Evolutionary conservation across 306 rosid species (phyloP), one percentile per base, ranked within the genome.

Genomic region (Gastrolobium bilobum): DNA sequence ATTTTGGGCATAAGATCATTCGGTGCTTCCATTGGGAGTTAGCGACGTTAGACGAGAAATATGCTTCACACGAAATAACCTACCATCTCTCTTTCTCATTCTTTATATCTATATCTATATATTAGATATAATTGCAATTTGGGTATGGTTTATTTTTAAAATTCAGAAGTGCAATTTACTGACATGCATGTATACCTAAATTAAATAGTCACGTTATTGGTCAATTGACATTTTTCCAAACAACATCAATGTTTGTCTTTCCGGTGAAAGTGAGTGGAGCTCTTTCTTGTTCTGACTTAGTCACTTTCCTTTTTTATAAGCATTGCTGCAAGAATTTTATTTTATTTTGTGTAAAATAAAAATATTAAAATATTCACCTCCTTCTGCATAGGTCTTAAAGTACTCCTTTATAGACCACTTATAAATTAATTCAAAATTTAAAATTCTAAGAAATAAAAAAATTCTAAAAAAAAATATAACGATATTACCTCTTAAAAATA

Each of bases 51-150:
- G 86, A 78, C 66, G 35, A 77, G 79, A 83, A 77, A 7, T 14
- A 6, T 61, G 70, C 31, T 33, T 59, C 75, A 58, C 86, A 77
- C 86, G 86, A 64, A 83, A 61, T 68, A 15, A 68, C 44, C 73
- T 39, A 76, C 53, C 66, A 20, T 43, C 7, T 57, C 26, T 40
- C 4, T 48, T 31, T 68, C 14, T 78, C 39, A 8, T 4, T 73
- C 26, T 20, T 20, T 20, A 20, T 20, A 20, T 20, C 26, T 20
- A 20, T 20, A 20, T 20, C 26, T 20, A 20, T 20, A 20, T 20
- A 20, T 20, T 20, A 20, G 0, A 20, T 20, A 20, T 0, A 20
- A 20, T 20, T 20, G 26, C 26, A 20, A 0, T 20, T 20, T 6
- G 0, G 34, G 29, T 14, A 51, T 14, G 2, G 2, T 14, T 4